Evolutionary conservation across 2,329 filamentous ascomycete genomes (phyloP), one percentile per base, ranked within the genome.

Genomic region (Karstenula rhodostoma): DNA sequence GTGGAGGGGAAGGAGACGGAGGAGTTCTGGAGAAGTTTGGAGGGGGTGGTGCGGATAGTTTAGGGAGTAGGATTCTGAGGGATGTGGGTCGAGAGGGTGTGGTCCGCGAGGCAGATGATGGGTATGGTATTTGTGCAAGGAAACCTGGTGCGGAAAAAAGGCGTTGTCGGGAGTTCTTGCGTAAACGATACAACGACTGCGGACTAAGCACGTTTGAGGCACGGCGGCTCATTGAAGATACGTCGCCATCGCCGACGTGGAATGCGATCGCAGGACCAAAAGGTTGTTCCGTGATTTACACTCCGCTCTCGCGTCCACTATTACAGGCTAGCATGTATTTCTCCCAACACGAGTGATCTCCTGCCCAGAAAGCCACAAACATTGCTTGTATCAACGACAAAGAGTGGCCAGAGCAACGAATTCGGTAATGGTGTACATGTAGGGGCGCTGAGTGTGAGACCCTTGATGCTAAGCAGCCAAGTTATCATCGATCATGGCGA

Each of bases 21-120:
- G 47, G 27, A 8, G 2, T 50, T 50, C n/a, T 50, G 47, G 47
- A 50, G n/a, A 29, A 50, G 47, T 13, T 33, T 50, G 10, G 47
- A 50, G n/a, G 27, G 19, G 27, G 29, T 33, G 5, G 4, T 50
- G 47, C 22, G 15, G 27, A 29, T 17, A 10, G 17, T 10, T 6
- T 35, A 47, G 23, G 3, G 5, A 40, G 7, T n/a, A 40, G 17
- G 37, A 4, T 4, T 40, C 17, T n/a, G 35, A n/a, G 1, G n/a
- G 37, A 7, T 40, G 17, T 2, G 17, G n/a, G 37, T 40, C 3
- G 17, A 19, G 15, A n/a, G 17, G 37, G 17, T 6, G 17, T 40
- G 17, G 4, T 5, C 8, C 12, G 29, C 8, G 8, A 32, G 29
- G 29, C 4, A 32, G 8, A 6, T n/a, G 37, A 40, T 40, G 37